These are phyloP conservation scores for Dactylella cylindrospora DNA, from an alignment of 2,329 filamentous ascomycete species.

Conservation along the genomic window DNA sequence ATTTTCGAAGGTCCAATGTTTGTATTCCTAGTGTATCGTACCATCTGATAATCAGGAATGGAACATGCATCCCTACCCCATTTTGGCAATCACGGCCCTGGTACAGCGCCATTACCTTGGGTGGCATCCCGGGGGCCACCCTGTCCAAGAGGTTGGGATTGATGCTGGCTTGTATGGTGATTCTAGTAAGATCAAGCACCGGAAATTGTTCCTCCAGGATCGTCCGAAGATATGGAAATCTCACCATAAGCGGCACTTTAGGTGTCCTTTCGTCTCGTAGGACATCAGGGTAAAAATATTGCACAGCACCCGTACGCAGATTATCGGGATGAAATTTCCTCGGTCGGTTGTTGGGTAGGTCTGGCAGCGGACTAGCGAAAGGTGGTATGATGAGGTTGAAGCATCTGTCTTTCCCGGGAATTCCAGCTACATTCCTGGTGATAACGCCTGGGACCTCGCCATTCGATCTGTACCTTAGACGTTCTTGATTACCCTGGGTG, in stretches of 20 bases:
- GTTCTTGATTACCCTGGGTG: neutral
- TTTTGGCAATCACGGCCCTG: neutral
- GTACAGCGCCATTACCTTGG: conserved; percentile 19
- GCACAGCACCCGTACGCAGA: neutral
- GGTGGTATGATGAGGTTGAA: conserved; percentile 24
- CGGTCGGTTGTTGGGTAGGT: neutral
- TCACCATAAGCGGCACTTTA: neutral
- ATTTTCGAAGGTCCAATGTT: neutral
- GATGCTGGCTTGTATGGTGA: conserved; percentile 4
- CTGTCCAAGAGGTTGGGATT: neutral
- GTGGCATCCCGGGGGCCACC: conserved; percentile 2
- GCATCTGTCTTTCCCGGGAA: conserved; percentile 10
- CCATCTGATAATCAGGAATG: conserved; percentile 6
- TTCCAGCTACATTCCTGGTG: neutral
- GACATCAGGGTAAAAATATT: conserved; percentile 12
- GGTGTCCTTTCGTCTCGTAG: neutral
- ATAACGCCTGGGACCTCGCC: neutral
- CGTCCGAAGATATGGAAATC: neutral
- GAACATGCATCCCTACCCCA: neutral
- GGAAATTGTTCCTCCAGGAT: conserved; percentile 1
- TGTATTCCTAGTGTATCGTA: conserved; percentile 2
- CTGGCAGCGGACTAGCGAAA: too few relatives aligned
- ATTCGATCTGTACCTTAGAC: neutral
- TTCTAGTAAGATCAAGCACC: neutral
- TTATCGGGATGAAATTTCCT: conserved; percentile 11